Evolutionary conservation across 108 stramenopile species (phyloP), one percentile per base, ranked within the genome.

Genomic region (Pinguiococcus pyrenoidosus): DNA sequence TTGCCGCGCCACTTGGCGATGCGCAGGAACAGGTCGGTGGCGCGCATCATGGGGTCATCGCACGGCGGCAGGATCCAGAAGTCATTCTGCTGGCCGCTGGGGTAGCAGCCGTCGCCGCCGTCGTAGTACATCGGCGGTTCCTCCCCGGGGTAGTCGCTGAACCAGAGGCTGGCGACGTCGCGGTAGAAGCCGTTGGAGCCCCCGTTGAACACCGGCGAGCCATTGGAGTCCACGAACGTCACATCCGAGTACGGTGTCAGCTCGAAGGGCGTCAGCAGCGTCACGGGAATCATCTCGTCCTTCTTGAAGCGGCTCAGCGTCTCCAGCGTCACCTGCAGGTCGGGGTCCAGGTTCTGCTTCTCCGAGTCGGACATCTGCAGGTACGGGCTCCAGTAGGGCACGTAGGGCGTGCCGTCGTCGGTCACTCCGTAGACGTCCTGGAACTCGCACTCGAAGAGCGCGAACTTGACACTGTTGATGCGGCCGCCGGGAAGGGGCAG

Each of bases 311-410:
- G 43, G 12, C 23, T 13, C 26, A 24, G 21, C 10, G 25, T 27
- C 13, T 44, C 43, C 13, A 44, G 26, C n/a, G n/a, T n/a, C n/a
- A n/a, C n/a, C n/a, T n/a, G 26, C 21, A 12, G 5, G 21, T 2
- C 43, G 21, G 8, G 13, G 43, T 44, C 0, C 7, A 2, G 25
- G 7, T 13, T 44, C 43, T 0, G 21, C 43, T n/a, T n/a, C n/a
- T n/a, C n/a, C n/a, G n/a, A n/a, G 26, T 10, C 10, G 43, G 17
- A 1, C 1, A 44, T 5, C 13, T 20, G 23, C 13, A 13, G 25
- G 23, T 24, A 4, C 25, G 43, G 43, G 13, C 23, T 12, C 43
- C 43, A 44, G 43, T 44, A 44, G 25, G 43, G 43, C 3, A 44
- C 1, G 23, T 24, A 24, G 0, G 43, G 43, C 12, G 43, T 44